Base-by-base conservation (phyloP, 2,329 filamentous ascomycete species). In the Ascochyta clinopodiicola region DNA sequence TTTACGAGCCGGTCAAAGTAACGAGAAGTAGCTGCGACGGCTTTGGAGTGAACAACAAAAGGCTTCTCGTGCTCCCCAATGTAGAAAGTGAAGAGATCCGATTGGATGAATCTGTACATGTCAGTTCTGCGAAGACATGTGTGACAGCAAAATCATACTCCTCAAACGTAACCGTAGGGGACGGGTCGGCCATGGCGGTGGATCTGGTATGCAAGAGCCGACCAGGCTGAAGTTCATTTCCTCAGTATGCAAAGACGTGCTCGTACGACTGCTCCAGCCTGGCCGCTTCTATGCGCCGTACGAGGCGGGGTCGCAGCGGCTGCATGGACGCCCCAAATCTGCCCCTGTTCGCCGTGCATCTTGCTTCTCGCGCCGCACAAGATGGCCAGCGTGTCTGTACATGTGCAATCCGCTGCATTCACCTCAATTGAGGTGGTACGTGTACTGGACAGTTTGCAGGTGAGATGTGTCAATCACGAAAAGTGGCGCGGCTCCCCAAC, bases 31-130 rank as follows among this genome's bases (percentile, higher is more conserved):
- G 60, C 61, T 25, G 66, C 63, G 35, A 72, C 45, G 1, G 60
- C 67, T 42, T 51, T 52, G 0, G 69, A 63, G 32, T 71, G 68
- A 1, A 66, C 61, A 0, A 58, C 19, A 6, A 72, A 60, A 0
- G 40, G 24, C 12, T 50, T 59, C 40, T 51, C 59, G 12, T 65
- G 60, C 25, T 58, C 21, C 25, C 69, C 69, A 10, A 69, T 34
- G 6, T 59, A 42, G 50, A 73, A 71, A 0, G 64, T 71, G 38
- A 72, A 73, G 1, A 63, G 39, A 8, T 57, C 52, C 1, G 64
- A 70, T 35, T 60, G 55, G 4, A 69, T 40, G 6, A 69, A 25
- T 2, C 68, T 69, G 24, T 9, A 4, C 3, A 1, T 32, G 29
- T 50, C 22, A 57, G 27, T n/a, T 5, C 12, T 15, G 7, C 1